These are phyloP conservation scores for Aspergillus indologenus DNA, from an alignment of 495 filamentous ascomycete species.

Conservation along the genomic window DNA sequence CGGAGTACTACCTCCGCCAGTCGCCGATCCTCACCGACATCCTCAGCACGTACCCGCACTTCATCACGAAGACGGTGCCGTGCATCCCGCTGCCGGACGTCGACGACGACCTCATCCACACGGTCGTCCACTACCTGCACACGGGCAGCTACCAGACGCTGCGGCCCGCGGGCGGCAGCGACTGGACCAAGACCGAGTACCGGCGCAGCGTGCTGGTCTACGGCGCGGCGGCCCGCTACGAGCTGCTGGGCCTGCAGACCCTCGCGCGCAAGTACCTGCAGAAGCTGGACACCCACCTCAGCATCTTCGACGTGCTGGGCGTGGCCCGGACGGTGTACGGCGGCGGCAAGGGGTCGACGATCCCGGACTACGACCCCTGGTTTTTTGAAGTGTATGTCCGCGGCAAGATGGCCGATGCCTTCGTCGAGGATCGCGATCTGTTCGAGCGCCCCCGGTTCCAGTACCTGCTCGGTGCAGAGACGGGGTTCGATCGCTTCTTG, in stretches of 20 bases:
- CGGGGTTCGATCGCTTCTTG: neutral
- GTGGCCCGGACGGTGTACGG: slow-evolving; percentile 4
- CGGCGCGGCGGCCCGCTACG: slow-evolving; percentile 6
- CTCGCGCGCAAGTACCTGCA: slow-evolving; percentile 10
- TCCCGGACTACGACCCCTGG: slow-evolving; percentile 10
- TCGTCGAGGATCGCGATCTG: slow-evolving; percentile 7
- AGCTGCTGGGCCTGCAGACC: neutral
- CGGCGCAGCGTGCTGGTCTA: slow-evolving; percentile 5
- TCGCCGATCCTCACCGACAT: slow-evolving; percentile 41
- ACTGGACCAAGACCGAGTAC: slow-evolving; percentile 7
- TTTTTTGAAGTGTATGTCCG: slow-evolving; percentile 6
- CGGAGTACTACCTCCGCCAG: slow-evolving; percentile 14
- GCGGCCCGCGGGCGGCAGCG: neutral
- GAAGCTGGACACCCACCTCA: slow-evolving; percentile 8
- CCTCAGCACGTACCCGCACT: slow-evolving; percentile 29
- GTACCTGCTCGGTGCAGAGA: slow-evolving; percentile 1
- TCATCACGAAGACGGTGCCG: neutral
- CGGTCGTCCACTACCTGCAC: slow-evolving; percentile 17
- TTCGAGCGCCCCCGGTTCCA: slow-evolving; percentile 6
- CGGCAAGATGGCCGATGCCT: slow-evolving; percentile 7
- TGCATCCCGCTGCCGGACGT: slow-evolving; percentile 8
- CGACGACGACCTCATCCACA: slow-evolving; percentile 21
- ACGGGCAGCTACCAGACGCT: slow-evolving; percentile 13
- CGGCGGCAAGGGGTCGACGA: no score
- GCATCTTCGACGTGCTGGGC: slow-evolving; percentile 5